Evolutionary conservation across 345 rosid species (phyloP).

Genomic region (Ailanthus altissimus): DNA sequence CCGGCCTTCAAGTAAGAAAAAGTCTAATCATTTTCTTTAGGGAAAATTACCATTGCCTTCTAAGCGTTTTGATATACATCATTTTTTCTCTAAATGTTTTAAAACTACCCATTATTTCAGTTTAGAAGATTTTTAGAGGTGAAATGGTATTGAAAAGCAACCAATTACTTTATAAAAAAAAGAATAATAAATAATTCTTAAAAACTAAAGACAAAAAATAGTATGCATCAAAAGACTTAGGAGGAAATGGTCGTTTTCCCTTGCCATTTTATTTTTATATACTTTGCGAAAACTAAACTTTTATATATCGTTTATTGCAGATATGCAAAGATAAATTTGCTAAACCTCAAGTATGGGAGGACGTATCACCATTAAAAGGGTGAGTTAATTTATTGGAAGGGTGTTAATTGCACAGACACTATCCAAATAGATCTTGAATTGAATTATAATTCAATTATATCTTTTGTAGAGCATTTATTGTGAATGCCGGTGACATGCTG

Average conservation of each 20-base stretch:
- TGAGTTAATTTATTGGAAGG: background rate
- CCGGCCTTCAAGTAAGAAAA: background rate
- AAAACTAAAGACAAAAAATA: too few relatives aligned
- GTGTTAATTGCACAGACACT: background rate
- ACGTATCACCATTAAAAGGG: background rate
- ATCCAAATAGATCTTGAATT: background rate
- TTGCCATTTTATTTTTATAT: background rate
- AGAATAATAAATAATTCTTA: too few relatives aligned
- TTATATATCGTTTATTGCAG: background rate
- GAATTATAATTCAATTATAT: background rate
- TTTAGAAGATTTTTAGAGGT: too few relatives aligned
- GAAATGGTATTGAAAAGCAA: too few relatives aligned
- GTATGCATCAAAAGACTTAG: too few relatives aligned
- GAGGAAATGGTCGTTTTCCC: too few relatives aligned
- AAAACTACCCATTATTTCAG: too few relatives aligned
- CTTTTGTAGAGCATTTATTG: conserved; percentile 62
- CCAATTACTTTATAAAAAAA: too few relatives aligned
- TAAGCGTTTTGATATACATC: too few relatives aligned
- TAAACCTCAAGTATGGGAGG: background rate
- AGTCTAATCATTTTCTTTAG: background rate
- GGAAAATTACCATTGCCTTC: too few relatives aligned
- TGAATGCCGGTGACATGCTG: conserved; percentile 89
- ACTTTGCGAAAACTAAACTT: background rate
- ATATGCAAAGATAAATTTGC: background rate
- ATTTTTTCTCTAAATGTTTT: too few relatives aligned